These are phyloP conservation scores for Chloris gayana DNA, from an alignment of 176 grass and related monocot species.

Conservation along the genomic window DNA sequence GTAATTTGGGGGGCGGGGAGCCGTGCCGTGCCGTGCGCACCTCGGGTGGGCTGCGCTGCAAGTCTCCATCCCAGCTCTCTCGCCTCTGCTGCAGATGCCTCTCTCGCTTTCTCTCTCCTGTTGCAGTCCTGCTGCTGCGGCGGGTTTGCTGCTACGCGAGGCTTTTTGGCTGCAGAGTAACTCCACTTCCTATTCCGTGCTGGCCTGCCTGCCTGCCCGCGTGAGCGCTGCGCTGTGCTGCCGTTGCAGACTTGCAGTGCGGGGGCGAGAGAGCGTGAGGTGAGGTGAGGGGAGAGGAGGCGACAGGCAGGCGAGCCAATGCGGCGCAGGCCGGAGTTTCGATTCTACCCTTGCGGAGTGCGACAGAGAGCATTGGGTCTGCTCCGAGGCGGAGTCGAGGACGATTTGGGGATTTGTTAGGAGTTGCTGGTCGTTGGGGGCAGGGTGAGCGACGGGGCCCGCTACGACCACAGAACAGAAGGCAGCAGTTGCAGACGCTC, in stretches of 20 bases:
- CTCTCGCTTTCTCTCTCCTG: background rate
- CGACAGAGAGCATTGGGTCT: background rate
- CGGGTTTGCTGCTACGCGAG: background rate
- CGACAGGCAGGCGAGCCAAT: background rate
- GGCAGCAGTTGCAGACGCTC: background rate
- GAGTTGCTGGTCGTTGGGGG: background rate
- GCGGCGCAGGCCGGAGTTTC: constrained; percentile 28
- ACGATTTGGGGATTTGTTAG: background rate
- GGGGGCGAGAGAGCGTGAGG: background rate
- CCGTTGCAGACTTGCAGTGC: background rate
- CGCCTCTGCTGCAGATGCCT: background rate
- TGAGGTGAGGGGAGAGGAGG: background rate
- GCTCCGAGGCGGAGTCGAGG: background rate
- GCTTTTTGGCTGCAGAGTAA: constrained; percentile 15
- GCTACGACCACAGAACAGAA: too few species aligned
- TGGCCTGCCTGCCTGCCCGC: background rate
- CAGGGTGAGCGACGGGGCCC: too few species aligned
- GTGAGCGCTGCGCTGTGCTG: background rate
- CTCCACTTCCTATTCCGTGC: constrained; percentile 33
- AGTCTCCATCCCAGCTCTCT: constrained; percentile 39
- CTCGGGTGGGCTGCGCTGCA: constrained; percentile 36
- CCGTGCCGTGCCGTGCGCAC: background rate
- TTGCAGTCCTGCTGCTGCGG: constrained; percentile 1
- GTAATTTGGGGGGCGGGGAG: constrained; percentile 41
- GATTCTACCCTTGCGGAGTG: background rate